Evolutionary conservation across 208 protist genomes (phyloP).

Genomic region (Trypanosoma rangeli): DNA sequence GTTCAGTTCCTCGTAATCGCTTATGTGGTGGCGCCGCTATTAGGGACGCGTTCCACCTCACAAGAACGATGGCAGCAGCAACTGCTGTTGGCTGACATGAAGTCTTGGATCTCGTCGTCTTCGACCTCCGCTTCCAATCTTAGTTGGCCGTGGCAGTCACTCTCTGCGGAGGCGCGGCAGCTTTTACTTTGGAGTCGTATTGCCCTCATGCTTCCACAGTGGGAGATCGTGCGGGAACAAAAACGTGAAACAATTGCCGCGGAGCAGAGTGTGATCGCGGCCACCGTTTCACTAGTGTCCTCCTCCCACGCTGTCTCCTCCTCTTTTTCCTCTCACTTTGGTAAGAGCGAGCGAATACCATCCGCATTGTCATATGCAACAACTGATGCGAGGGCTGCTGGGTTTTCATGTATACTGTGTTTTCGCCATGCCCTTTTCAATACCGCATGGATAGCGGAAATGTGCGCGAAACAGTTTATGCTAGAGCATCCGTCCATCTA

Average conservation of each 20-base stretch:
- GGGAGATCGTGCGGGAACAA: not conserved
- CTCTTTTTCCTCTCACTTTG: not conserved
- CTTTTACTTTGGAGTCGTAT: constrained; percentile 5
- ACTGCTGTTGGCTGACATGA: not conserved
- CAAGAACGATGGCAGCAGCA: not conserved
- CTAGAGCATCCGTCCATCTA: not conserved
- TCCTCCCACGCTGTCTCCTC: constrained; percentile 1
- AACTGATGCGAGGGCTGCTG: not conserved
- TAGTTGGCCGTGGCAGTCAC: not conserved
- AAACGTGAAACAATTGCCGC: not conserved
- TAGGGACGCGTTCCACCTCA: not conserved
- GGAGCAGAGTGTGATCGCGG: not conserved
- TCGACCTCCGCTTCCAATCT: not conserved
- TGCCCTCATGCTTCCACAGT: not conserved
- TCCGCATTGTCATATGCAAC: not conserved
- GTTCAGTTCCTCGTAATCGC: constrained; percentile 19
- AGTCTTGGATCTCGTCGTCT: constrained; percentile 7
- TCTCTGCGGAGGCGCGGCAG: not conserved
- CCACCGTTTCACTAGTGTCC: constrained; percentile 4
- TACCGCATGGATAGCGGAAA: constrained; percentile 14
- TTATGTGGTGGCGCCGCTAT: not conserved
- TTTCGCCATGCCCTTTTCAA: constrained; percentile 22
- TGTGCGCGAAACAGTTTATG: constrained; percentile 4
- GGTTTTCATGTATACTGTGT: constrained; percentile 1
- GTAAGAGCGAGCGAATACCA: not conserved